Conservation (phyloP, 495 filamentous ascomycete genomes). For the Hyphodiscus hymeniophilus region DNA sequence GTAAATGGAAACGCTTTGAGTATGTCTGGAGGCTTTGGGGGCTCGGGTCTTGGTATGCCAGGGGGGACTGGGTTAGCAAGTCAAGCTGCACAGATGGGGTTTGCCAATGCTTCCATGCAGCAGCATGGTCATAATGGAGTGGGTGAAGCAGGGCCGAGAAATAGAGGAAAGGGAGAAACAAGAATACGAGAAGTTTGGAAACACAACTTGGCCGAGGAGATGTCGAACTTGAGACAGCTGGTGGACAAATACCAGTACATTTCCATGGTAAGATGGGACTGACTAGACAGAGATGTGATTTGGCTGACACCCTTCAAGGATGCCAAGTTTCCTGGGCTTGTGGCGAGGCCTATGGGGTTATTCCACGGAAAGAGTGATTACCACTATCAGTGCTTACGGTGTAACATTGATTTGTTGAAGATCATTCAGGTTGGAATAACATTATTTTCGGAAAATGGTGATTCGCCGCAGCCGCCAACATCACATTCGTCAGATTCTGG, state of each 20-base stretch:
- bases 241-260: conserved; percentile 90
- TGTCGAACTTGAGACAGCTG: conserved; percentile 67
- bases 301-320: conserved; percentile 49
- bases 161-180: conserved; percentile 35
- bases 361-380: conserved; percentile 94
- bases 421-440: conserved; percentile 96
- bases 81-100: conserved; percentile 80
- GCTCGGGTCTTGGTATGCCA: conserved; percentile 43
- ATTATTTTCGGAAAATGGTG: conserved; percentile 78
- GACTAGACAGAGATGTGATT: not conserved
- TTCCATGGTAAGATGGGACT: conserved; percentile 69
- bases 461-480: conserved; percentile 60
- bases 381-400: conserved; percentile 95
- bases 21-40: conserved; percentile 49
- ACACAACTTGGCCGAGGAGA: conserved; percentile 83
- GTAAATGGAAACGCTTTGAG: conserved; percentile 48
- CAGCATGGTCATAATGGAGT: conserved; percentile 42
- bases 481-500: conserved; percentile 38
- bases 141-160: conserved; percentile 30
- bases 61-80: conserved; percentile 80
- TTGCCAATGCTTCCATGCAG: conserved; percentile 69
- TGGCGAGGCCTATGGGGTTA: conserved; percentile 86
- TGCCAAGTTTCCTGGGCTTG: conserved; percentile 94
- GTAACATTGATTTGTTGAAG: conserved; percentile 93
- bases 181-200: conserved; percentile 95